phyloP scores from a whole-genome alignment of 2,329 filamentous ascomycete species.

The Neofusicoccum laricinum region DNA sequence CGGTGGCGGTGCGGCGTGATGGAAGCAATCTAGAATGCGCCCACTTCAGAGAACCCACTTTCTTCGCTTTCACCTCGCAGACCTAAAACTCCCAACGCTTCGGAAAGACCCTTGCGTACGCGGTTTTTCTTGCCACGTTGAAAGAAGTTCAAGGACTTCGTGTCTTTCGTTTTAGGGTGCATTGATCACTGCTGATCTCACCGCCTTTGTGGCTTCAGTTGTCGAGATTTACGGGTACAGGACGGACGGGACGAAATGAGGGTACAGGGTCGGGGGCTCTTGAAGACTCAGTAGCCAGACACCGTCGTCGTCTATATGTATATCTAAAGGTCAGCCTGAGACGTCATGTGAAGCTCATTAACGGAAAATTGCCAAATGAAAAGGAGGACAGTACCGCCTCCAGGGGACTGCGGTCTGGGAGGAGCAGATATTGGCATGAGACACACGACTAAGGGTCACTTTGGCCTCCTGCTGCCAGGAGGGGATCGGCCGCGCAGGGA shows the following conservation, averaged over 20 bases:
- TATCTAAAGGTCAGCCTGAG: neutral
- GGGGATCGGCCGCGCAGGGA: constrained; percentile 9
- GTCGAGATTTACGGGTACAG: constrained; percentile 9
- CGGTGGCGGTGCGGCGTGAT: constrained; percentile 12
- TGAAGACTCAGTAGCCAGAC: neutral
- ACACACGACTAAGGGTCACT: constrained; percentile 14
- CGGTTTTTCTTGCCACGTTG: constrained; percentile 16
- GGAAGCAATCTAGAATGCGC: constrained; percentile 15
- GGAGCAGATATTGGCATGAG: constrained; percentile 17
- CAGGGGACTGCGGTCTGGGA: constrained; percentile 1
- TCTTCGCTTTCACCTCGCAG: constrained; percentile 15
- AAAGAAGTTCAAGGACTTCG: constrained; percentile 3
- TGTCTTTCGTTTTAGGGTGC: constrained; percentile 17
- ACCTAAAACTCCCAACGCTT: constrained; percentile 15
- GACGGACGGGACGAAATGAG: constrained; percentile 11
- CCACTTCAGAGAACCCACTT: constrained; percentile 8
- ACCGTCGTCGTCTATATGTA: constrained; percentile 1
- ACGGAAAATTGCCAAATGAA: constrained; percentile 14
- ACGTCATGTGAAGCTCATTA: constrained; percentile 15
- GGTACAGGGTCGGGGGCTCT: constrained; percentile 10
- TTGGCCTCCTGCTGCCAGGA: constrained; percentile 6
- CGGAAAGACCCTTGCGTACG: constrained; percentile 17
- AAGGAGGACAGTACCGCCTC: constrained; percentile 3
- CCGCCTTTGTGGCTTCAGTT: constrained; percentile 14
- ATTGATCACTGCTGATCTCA: constrained; percentile 19